phyloP scores from a whole-genome alignment of 2,329 filamentous ascomycete genomes.

The Catunica adiposa region DNA sequence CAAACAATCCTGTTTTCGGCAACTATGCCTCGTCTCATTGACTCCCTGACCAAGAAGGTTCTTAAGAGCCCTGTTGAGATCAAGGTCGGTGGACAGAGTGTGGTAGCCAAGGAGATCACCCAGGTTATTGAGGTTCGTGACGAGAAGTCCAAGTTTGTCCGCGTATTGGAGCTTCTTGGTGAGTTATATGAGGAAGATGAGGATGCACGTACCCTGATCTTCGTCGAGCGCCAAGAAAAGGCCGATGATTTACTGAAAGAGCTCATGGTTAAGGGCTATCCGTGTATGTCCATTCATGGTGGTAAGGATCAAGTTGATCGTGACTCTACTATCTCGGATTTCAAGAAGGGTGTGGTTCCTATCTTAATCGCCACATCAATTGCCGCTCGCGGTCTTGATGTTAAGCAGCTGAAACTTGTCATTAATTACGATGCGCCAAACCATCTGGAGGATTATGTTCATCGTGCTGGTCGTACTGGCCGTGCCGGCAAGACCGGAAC shows the following conservation, averaged over 20 bases:
- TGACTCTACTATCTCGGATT: slow-evolving; percentile 81
- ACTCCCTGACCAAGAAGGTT: slow-evolving; percentile 76
- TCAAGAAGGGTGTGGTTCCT: slow-evolving; percentile 79
- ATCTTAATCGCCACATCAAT: slow-evolving; percentile 91
- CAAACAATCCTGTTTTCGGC: slow-evolving; percentile 94
- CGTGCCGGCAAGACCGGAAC: slow-evolving; percentile 89
- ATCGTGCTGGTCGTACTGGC: slow-evolving; percentile 82
- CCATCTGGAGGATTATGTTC: slow-evolving; percentile 91
- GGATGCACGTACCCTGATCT: slow-evolving; percentile 76
- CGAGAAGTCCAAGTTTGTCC: slow-evolving; percentile 67
- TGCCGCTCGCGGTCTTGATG: slow-evolving; percentile 83
- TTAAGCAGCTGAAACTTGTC: slow-evolving; percentile 88
- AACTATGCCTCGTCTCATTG: slow-evolving; percentile 88
- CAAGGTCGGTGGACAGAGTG: slow-evolving; percentile 73
- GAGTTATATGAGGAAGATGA: slow-evolving; percentile 76
- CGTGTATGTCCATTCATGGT: slow-evolving; percentile 84
- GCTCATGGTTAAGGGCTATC: slow-evolving; percentile 68
- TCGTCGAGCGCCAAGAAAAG: slow-evolving; percentile 83
- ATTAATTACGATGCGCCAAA: slow-evolving; percentile 92
- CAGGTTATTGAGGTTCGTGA: slow-evolving; percentile 80
- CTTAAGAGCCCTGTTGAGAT: slow-evolving; percentile 78
- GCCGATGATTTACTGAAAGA: slow-evolving; percentile 66
- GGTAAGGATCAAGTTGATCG: slow-evolving; percentile 88
- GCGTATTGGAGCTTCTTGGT: slow-evolving; percentile 71
- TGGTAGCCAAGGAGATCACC: slow-evolving; percentile 79